Conservation (phyloP, 805 yeast genomes). For the Isabelozyma pseudorhagii region DNA sequence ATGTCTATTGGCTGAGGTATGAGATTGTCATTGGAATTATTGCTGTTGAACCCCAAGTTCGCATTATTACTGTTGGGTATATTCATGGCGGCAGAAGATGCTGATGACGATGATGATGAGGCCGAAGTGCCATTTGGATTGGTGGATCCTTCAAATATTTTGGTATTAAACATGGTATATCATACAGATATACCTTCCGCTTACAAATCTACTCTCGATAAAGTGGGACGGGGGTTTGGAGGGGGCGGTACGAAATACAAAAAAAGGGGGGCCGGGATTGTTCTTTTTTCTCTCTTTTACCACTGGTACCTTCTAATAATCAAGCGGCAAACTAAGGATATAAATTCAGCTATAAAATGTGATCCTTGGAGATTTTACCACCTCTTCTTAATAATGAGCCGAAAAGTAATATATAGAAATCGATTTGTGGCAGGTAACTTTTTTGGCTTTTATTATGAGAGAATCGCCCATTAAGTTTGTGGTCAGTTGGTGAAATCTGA, state of each 20-base stretch:
- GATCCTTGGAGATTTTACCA: neutral
- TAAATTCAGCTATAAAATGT: neutral
- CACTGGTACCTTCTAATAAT: too few relatives aligned
- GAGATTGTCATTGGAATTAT: conserved; percentile 1
- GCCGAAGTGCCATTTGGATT: conserved; percentile 2
- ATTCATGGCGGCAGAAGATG: conserved; percentile 25
- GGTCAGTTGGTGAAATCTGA: neutral
- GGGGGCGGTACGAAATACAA: too few relatives aligned
- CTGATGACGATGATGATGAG: conserved; percentile 9
- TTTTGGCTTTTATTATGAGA: neutral
- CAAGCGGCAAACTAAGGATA: too few relatives aligned
- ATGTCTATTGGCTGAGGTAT: conserved; percentile 45
- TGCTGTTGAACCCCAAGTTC: conserved; percentile 4
- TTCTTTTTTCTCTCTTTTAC: too few relatives aligned
- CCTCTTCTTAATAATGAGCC: neutral
- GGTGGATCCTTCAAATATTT: conserved; percentile 32
- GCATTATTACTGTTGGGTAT: conserved; percentile 15
- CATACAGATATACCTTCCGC: neutral
- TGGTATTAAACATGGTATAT: conserved; percentile 37
- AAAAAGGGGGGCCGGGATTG: too few relatives aligned
- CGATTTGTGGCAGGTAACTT: neutral
- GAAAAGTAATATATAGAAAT: neutral
- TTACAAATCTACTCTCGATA: neutral
- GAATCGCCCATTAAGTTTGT: neutral
- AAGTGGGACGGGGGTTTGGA: too few relatives aligned